Evolutionary conservation across 2,329 filamentous ascomycete species (phyloP).

Genomic region (Triangularia setosa): DNA sequence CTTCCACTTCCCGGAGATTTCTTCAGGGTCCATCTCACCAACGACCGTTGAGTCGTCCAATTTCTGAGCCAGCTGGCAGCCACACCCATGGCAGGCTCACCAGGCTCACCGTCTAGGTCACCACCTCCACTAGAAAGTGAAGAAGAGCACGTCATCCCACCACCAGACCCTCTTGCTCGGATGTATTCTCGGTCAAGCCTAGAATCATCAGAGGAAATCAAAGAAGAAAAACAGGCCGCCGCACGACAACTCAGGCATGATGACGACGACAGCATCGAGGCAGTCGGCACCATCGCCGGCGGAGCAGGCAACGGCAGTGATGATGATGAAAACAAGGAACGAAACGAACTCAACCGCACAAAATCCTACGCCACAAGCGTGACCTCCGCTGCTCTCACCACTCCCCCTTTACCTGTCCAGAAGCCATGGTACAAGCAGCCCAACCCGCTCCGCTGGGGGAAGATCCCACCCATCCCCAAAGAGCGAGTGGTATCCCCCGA

Average conservation of each 20-base stretch:
- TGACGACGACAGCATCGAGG: slow-evolving; percentile 7
- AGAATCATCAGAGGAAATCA: background rate
- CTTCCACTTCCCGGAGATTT: background rate
- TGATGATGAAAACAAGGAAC: slow-evolving; percentile 23
- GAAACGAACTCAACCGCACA: slow-evolving; percentile 38
- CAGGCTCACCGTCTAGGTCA: background rate
- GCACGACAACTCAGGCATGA: background rate
- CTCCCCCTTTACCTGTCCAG: slow-evolving; percentile 37
- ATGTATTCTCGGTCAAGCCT: background rate
- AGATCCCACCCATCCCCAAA: slow-evolving; percentile 52
- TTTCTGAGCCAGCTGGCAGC: no score
- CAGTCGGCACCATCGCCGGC: slow-evolving; percentile 13
- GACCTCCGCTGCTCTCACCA: slow-evolving; percentile 32
- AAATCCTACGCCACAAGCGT: slow-evolving; percentile 54
- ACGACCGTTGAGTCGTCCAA: background rate
- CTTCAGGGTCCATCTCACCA: background rate
- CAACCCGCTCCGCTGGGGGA: slow-evolving; percentile 60
- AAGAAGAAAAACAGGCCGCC: slow-evolving; percentile 6
- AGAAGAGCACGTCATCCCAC: background rate
- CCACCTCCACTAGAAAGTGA: background rate
- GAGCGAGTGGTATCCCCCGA: slow-evolving; percentile 59
- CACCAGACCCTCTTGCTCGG: background rate
- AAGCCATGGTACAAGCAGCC: slow-evolving; percentile 61
- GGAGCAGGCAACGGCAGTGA: background rate
- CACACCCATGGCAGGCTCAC: slow-evolving; percentile 1